Evolutionary conservation across 2,329 filamentous ascomycete species (phyloP).

Genomic region (Aspergillus nomiae): DNA sequence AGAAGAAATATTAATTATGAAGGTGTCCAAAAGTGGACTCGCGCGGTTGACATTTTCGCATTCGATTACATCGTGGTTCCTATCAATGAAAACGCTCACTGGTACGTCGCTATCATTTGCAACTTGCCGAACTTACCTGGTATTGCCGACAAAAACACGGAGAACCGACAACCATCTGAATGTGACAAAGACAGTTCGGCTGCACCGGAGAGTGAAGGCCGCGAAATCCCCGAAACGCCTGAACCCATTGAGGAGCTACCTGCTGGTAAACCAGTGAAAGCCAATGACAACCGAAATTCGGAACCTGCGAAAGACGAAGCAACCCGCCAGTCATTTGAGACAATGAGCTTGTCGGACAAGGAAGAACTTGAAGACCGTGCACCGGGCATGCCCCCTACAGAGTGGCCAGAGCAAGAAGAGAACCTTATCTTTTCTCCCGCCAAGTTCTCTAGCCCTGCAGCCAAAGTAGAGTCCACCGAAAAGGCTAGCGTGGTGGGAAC

Average conservation of each 20-base stretch:
- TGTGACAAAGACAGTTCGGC: slow-evolving; percentile 14
- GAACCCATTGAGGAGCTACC: slow-evolving; percentile 9
- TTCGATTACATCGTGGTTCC: slow-evolving; percentile 91
- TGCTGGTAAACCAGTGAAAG: not conserved
- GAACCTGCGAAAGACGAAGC: slow-evolving; percentile 25
- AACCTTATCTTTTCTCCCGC: slow-evolving; percentile 18
- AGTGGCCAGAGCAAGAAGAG: slow-evolving; percentile 37
- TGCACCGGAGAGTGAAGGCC: slow-evolving; percentile 21
- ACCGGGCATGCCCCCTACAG: slow-evolving; percentile 11
- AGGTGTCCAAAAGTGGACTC: slow-evolving; percentile 84
- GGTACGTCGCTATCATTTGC: slow-evolving; percentile 95
- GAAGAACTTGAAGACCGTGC: slow-evolving; percentile 1
- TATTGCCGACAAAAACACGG: slow-evolving; percentile 13
- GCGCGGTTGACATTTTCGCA: slow-evolving; percentile 77
- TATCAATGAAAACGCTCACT: slow-evolving; percentile 83
- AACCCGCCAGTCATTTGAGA: slow-evolving; percentile 28
- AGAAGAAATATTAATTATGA: slow-evolving; percentile 73
- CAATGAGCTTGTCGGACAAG: slow-evolving; percentile 32
- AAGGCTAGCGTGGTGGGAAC: slow-evolving; percentile 14
- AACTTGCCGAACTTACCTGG: slow-evolving; percentile 70
- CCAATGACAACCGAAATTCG: slow-evolving; percentile 1
- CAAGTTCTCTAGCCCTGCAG: slow-evolving; percentile 19
- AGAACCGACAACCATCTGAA: not conserved
- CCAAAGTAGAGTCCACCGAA: slow-evolving; percentile 15
- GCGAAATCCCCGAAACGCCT: slow-evolving; percentile 34